phyloP scores from a whole-genome alignment of 306 rosid species.

The Lathyrus aphaca region DNA sequence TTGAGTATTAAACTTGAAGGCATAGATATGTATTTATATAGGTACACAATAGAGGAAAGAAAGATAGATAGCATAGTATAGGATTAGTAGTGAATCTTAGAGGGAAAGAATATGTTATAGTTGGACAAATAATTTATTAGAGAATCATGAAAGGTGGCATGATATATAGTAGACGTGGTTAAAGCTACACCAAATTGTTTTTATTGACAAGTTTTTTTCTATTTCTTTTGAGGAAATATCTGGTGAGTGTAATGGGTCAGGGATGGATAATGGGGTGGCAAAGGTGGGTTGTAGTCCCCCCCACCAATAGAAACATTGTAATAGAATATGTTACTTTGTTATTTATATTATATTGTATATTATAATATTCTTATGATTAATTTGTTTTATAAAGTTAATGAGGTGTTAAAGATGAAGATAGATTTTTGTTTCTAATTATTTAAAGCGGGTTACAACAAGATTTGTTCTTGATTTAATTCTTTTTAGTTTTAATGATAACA shows the following conservation, averaged over 20 bases:
- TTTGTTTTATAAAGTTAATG: too few species aligned
- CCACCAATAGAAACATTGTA: too few species aligned
- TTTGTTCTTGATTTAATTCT: too few species aligned
- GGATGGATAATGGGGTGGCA: too few species aligned
- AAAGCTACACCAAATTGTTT: conserved; percentile 27
- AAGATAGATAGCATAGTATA: conserved; percentile 11
- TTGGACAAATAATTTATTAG: conserved; percentile 18
- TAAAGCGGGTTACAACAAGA: too few species aligned
- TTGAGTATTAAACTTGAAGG: conserved; percentile 29
- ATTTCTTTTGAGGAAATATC: not conserved
- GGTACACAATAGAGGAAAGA: conserved; percentile 13
- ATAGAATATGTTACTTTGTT: too few species aligned
- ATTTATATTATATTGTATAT: too few species aligned
- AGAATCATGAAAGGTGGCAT: conserved; percentile 31
- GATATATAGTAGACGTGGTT: conserved; percentile 38
- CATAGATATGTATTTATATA: conserved; percentile 37
- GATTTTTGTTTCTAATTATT: too few species aligned
- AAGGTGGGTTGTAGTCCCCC: too few species aligned
- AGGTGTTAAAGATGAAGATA: too few species aligned
- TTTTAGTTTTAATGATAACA: too few species aligned
- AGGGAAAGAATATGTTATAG: conserved; percentile 28
- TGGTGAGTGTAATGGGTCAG: not conserved
- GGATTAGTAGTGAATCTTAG: not conserved
- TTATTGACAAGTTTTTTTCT: not conserved
- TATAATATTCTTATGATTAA: too few species aligned